Evolutionary conservation across 495 filamentous ascomycete species (phyloP).

Genomic region (Hypoxylon fuscum): DNA sequence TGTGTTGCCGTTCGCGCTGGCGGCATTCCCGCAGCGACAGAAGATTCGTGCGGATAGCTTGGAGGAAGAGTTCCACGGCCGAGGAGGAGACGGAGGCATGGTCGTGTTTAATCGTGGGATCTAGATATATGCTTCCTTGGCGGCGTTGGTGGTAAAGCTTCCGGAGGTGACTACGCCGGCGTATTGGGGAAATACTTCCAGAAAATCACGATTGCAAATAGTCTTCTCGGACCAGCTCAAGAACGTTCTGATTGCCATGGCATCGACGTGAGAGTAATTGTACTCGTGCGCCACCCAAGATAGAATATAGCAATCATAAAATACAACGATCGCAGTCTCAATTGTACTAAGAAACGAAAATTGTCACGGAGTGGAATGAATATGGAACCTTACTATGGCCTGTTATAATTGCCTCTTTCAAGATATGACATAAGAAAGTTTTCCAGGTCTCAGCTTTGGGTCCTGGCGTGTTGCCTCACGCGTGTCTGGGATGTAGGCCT

Average conservation of each 20-base stretch:
- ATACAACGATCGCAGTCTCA: not conserved
- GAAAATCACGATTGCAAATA: not conserved
- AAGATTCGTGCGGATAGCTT: slow-evolving; percentile 73
- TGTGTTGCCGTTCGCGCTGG: slow-evolving; percentile 85
- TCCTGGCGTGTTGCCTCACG: slow-evolving; percentile 16
- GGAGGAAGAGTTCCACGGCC: slow-evolving; percentile 83
- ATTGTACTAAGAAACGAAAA: not conserved
- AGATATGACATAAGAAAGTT: slow-evolving; percentile 2
- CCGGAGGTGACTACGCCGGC: slow-evolving; percentile 1
- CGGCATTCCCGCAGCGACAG: slow-evolving; percentile 91
- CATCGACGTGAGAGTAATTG: too few species aligned
- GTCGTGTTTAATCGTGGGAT: slow-evolving; percentile 95
- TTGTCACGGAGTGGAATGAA: slow-evolving; percentile 4
- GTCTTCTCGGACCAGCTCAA: too few species aligned
- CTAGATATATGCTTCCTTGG: slow-evolving; percentile 48
- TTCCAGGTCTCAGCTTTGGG: slow-evolving; percentile 11
- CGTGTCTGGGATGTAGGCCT: slow-evolving; percentile 12
- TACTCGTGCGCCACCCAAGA: not conserved
- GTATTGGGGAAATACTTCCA: not conserved
- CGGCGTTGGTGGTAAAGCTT: slow-evolving; percentile 13
- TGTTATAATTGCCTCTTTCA: slow-evolving; percentile 7
- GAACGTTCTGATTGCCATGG: too few species aligned
- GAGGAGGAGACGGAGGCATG: slow-evolving; percentile 75
- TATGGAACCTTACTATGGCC: slow-evolving; percentile 12
- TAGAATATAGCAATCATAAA: not conserved